These are phyloP conservation scores for Candida neerlandica DNA, from an alignment of 1,139 yeast species.

Conservation along the genomic window DNA sequence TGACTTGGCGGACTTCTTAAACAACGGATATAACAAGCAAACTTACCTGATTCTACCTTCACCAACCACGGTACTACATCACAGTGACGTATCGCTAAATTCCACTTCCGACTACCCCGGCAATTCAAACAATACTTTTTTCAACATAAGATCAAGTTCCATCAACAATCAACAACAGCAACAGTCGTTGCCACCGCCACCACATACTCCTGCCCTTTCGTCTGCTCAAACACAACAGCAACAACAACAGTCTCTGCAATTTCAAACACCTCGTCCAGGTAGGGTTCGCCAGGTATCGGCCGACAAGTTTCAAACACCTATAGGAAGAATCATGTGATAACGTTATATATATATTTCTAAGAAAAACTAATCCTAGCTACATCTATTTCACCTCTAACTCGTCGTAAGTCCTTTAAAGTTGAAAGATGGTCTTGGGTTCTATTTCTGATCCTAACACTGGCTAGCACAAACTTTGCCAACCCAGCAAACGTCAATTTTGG, in stretches of 20 bases:
- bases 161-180: conserved; percentile 13
- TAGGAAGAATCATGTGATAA: conserved; percentile 39
- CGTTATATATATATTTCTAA: not conserved
- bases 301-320: conserved; percentile 49
- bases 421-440: conserved; percentile 27
- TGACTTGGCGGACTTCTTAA: conserved; percentile 11
- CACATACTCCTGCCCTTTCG: no score
- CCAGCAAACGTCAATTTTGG: conserved; percentile 32
- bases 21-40: conserved; percentile 8
- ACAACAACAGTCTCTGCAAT: conserved; percentile 14
- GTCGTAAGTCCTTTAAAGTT: not conserved
- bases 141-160: conserved; percentile 24
- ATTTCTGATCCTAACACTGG: conserved; percentile 53
- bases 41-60: conserved; percentile 5
- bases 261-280: conserved; percentile 44
- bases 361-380: conserved; percentile 8
- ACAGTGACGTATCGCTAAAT: conserved; percentile 14
- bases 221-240: conserved; percentile 14
- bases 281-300: conserved; percentile 42
- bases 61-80: not conserved
- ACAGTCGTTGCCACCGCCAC: not conserved
- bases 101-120: conserved; percentile 37
- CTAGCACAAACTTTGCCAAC: conserved; percentile 56
- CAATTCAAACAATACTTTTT: conserved; percentile 31
- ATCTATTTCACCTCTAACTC: conserved; percentile 8